These are phyloP conservation scores for Nothopassalora personata DNA, from an alignment of 2,329 filamentous ascomycete species.

Conservation along the genomic window DNA sequence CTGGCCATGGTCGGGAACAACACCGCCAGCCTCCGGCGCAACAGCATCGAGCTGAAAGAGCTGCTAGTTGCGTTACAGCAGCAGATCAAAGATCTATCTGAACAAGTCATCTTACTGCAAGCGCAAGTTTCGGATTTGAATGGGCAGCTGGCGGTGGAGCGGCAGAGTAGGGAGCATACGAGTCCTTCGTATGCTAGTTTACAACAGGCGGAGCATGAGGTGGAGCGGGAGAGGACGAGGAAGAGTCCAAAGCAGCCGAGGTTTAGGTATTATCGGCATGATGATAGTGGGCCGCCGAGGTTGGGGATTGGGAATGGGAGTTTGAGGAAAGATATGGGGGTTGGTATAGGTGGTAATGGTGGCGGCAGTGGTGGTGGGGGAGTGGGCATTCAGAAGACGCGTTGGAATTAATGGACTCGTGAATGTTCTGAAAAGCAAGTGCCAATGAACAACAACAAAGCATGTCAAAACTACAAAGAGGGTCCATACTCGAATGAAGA, in stretches of 20 bases:
- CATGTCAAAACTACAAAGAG: no score
- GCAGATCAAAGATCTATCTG: not conserved
- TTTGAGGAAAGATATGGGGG: no score
- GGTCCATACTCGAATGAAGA: no score
- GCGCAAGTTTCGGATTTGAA: not conserved
- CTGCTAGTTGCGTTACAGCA: not conserved
- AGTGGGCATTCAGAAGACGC: no score
- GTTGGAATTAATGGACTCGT: no score
- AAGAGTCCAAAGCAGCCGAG: not conserved
- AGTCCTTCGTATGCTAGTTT: not conserved
- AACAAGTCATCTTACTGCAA: not conserved
- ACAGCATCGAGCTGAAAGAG: not conserved
- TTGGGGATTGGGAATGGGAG: not conserved
- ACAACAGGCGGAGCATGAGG: no score
- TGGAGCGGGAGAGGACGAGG: not conserved
- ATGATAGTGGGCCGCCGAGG: not conserved
- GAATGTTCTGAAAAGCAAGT: no score
- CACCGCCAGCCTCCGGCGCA: not conserved
- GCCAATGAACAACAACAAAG: no score
- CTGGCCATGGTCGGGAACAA: not conserved
- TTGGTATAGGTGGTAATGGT: no score
- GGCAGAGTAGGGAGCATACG: not conserved
- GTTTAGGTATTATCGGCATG: not conserved
- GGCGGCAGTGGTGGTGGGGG: no score
- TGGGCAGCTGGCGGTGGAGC: not conserved